Evolutionary conservation across 2,329 filamentous ascomycete genomes (phyloP), one percentile per base, ranked within the genome.

Genomic region (Stagonosporopsis vannaccii): DNA sequence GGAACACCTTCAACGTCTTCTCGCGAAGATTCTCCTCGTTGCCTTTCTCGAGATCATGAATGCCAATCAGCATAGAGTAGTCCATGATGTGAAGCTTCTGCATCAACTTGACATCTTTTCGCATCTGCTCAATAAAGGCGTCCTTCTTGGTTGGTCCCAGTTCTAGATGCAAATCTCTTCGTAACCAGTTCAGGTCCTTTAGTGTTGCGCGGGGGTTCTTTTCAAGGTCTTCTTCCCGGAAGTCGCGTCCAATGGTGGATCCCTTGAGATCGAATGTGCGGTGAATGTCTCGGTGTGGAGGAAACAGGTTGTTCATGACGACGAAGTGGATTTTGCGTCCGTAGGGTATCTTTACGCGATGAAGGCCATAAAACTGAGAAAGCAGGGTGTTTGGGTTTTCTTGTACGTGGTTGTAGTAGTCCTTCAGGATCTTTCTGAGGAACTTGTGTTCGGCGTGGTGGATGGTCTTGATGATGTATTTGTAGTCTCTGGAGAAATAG

Each of bases 401-500:
- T 68, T 88, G 87, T 63, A 98, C 92, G 74, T 99, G 95, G 53
- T 90, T 82, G 79, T 97, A 97, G 78, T 99, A 99, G 59, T 98
- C 91, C 72, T 89, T 91, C 54, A 96, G 80, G 55, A 94, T 90
- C 77, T 89, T 92, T 47, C 91, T 84, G 44, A 96, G 82, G 62
- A 94, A 93, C 70, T 93, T 93, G 81, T 94, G 91, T 77, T 99
- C 95, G 67, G 87, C 87, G 70, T 98, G 95, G 75, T 99, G 95
- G 66, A 99, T 98, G 20, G 95, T 99, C 80, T 99, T 99, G 85
- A 99, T 99, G 79, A 99, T 99, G 79, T 99, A 99, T 79, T 97
- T 98, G 84, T 99, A 99, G 79, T 99, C 95, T 70, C 95, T 86
- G 43, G 95, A 98, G 79, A 98, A 99, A 82, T 99, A 99, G 80